Conservation (phyloP, 768 basidiomycete species). For the Xanthoconium stramineum region DNA sequence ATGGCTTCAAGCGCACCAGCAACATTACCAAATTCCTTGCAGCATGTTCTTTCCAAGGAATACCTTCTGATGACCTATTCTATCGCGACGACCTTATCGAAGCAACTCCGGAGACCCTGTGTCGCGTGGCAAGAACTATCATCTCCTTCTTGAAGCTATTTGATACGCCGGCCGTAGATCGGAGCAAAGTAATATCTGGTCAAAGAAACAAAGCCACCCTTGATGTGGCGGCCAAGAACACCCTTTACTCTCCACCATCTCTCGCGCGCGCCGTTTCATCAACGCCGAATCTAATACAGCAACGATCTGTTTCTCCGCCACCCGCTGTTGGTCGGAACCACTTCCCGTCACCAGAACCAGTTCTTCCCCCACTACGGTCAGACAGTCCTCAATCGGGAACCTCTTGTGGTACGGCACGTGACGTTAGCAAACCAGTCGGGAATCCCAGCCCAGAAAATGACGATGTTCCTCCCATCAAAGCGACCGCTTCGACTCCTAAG, state of each 20-base stretch:
- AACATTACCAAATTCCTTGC: conserved; percentile 81
- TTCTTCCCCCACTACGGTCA: conserved; percentile 50
- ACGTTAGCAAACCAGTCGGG: conserved; percentile 15
- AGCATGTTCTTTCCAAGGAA: conserved; percentile 64
- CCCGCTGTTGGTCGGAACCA: conserved; percentile 39
- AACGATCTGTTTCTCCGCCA: conserved; percentile 38
- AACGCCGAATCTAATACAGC: conserved; percentile 53
- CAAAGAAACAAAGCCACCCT: conserved; percentile 32
- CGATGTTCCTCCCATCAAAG: conserved; percentile 36
- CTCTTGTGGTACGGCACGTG: conserved; percentile 32
- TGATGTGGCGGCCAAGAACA: conserved; percentile 32
- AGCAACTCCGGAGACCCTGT: conserved; percentile 55
- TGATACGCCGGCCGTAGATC: conserved; percentile 49
- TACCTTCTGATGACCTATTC: conserved; percentile 63
- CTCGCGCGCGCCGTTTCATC: conserved; percentile 52
- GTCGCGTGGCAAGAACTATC: conserved; percentile 73
- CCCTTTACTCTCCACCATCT: conserved; percentile 28
- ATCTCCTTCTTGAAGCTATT: conserved; percentile 62
- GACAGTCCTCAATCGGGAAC: conserved; percentile 52
- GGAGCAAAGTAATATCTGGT: conserved; percentile 45
- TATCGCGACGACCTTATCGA: conserved; percentile 66
- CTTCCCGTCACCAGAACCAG: conserved; percentile 48
- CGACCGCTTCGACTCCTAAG: conserved; percentile 38
- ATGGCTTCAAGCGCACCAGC: conserved; percentile 59
- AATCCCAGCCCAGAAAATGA: conserved; percentile 33